Conservation (phyloP, 2,329 filamentous ascomycete species). For the Arthrobotrys sinensis region DNA sequence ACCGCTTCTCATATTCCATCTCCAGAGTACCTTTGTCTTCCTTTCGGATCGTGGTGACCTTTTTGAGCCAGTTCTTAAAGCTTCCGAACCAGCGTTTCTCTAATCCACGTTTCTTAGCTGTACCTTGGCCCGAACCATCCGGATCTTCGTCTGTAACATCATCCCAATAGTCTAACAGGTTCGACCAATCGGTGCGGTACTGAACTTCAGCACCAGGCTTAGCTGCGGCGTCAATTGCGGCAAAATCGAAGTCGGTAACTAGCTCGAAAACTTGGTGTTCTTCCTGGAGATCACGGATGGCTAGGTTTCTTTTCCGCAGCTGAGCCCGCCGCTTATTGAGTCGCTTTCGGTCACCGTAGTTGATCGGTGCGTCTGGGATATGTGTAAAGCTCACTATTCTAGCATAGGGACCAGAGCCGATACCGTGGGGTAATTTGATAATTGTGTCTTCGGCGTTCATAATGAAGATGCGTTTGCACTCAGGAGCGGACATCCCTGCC, state of each 20-base stretch:
- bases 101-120: constrained; percentile 4
- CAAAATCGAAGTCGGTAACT: constrained; percentile 30
- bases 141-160: constrained; percentile 32
- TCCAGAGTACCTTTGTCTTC: constrained; percentile 18
- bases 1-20: constrained; percentile 37
- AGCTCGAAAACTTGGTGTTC: constrained; percentile 30
- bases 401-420: constrained; percentile 26
- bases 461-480: constrained; percentile 35
- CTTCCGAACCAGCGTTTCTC: constrained; percentile 19
- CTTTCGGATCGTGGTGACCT: constrained; percentile 32
- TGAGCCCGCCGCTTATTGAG: constrained; percentile 17
- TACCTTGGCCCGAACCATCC: constrained; percentile 13
- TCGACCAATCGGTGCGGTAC: constrained; percentile 31
- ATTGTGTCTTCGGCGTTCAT: constrained; percentile 33
- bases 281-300: constrained; percentile 1
- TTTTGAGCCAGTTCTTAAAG: constrained; percentile 26
- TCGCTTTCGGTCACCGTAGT: constrained; percentile 3
- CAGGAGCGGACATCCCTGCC: constrained; percentile 23
- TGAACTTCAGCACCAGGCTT: constrained; percentile 41
- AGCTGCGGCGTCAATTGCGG: constrained; percentile 12
- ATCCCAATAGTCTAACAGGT: constrained; percentile 36
- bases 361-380: constrained; percentile 26
- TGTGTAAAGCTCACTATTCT: constrained; percentile 25
- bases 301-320: constrained; percentile 2
- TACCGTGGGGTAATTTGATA: constrained; percentile 16